phyloP scores from a whole-genome alignment of 2,329 filamentous ascomycete species.

The Botrytis deweyae region DNA sequence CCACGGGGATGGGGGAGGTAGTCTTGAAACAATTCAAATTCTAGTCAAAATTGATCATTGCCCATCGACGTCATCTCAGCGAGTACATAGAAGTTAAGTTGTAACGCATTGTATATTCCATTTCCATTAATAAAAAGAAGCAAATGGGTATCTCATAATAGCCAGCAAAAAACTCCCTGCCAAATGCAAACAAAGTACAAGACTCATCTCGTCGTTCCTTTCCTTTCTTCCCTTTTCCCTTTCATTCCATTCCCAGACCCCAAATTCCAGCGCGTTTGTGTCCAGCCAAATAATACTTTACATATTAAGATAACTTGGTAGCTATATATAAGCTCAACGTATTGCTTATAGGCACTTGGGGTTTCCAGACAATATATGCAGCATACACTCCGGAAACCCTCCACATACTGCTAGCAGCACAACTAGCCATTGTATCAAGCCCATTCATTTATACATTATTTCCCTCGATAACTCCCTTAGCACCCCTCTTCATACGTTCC shows the following conservation, averaged over 20 bases:
- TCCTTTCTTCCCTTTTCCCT: too few species aligned
- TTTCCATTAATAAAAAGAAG: slow-evolving; percentile 12
- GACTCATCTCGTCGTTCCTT: background rate
- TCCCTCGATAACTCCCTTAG: slow-evolving; percentile 26
- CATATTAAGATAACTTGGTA: background rate
- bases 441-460: slow-evolving; percentile 8
- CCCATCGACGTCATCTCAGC: background rate
- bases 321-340: background rate
- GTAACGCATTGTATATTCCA: background rate
- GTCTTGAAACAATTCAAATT: background rate
- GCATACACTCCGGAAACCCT: background rate
- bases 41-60: background rate
- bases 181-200: slow-evolving; percentile 7
- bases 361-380: background rate
- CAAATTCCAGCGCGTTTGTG: background rate
- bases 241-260: background rate
- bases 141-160: slow-evolving; percentile 24
- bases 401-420: background rate
- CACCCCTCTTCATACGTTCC: slow-evolving; percentile 34
- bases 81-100: background rate
- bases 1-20: background rate
- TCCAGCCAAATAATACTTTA: background rate
- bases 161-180: slow-evolving; percentile 16
- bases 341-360: background rate
- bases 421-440: background rate